Percentiles rank a stretch among this genome's conserved stretches.
Conservation (phyloP, 2,329 filamentous ascomycete genomes). For the Hansfordia pulvinata region DNA sequence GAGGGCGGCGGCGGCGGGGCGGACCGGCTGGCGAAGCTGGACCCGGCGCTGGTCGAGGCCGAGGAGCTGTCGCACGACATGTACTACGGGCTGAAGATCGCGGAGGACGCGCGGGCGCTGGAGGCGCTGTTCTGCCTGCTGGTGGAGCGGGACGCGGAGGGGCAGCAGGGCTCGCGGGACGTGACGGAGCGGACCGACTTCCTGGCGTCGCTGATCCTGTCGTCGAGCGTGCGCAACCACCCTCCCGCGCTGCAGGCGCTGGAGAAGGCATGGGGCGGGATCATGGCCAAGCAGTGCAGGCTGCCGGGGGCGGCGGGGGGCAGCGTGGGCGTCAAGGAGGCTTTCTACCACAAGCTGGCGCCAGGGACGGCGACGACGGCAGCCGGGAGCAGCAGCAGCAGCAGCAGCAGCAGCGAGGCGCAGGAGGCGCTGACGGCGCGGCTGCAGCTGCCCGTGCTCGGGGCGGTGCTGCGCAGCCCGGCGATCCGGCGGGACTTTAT, state of each 20-base stretch:
- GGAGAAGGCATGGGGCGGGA: constrained; percentile 28
- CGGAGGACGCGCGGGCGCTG: constrained; percentile 38
- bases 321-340: constrained; percentile 23
- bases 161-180: constrained; percentile 7
- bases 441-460: constrained; percentile 32
- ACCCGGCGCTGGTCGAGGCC: constrained; percentile 40
- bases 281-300: constrained; percentile 24
- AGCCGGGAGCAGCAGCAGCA: no score
- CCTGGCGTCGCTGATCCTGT: constrained; percentile 42
- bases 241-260: constrained; percentile 42
- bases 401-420: constrained; percentile 4
- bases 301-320: constrained; percentile 4
- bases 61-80: constrained; percentile 54
- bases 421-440: constrained; percentile 10
- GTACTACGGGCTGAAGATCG: constrained; percentile 53
- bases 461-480: constrained; percentile 40
- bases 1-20: no score
- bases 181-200: constrained; percentile 22
- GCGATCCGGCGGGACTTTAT: constrained; percentile 42
- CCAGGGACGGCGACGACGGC: constrained; percentile 7
- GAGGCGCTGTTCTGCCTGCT: constrained; percentile 44
- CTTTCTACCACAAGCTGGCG: constrained; percentile 28
- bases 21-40: no score
- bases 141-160: constrained; percentile 14
- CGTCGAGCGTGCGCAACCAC: constrained; percentile 50